Base-by-base conservation (phyloP, 306 rosid genomes). In the Pyrus communis region DNA sequence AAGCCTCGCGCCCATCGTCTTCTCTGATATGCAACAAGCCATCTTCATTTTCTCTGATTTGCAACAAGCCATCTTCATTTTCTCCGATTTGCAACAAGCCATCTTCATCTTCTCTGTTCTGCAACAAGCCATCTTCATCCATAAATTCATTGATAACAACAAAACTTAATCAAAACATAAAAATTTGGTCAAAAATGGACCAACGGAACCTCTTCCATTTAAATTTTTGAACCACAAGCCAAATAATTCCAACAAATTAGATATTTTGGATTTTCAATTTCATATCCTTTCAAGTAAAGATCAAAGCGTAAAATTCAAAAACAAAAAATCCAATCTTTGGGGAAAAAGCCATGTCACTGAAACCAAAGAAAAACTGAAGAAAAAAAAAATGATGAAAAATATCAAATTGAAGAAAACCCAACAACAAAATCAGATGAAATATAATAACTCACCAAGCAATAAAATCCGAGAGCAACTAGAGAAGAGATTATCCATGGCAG, bases 401-500 rank as follows among this genome's bases (percentile, higher is more conserved):
- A 46, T 17, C 52, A 46, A 23, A 59, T 13, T 28, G 35, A 52
- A 7, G 45, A 67, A 31, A 33, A 27, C 4, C 12, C 11, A 62
- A 7, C 38, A 62, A 33, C 25, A 46, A 38, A 69, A 61, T 33
- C 55, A 0, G 28, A 73, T 69, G 25, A 62, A 35, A 25, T 46
- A 30, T 43, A 43, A 65, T 4, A 45, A 65, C 66, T 40, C 17
- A 84, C 82, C 80, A 2, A 54, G 31, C 12, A 42, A 70, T 31
- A 35, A 43, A 72, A 59, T 28, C 45, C 15, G 42, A 76, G 77
- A 22, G 11, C 18, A 21, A 18, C 59, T 18, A 60, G 52, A 4
- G 74, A 72, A 3, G 27, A 14, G 77, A 28, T 27, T 61, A 78
- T 30, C 15, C 73, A 51, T 66, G 82, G 21, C 45, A 69, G 83